Base-by-base conservation (phyloP, 2,329 filamentous ascomycete species). In the Fusarium napiforme region DNA sequence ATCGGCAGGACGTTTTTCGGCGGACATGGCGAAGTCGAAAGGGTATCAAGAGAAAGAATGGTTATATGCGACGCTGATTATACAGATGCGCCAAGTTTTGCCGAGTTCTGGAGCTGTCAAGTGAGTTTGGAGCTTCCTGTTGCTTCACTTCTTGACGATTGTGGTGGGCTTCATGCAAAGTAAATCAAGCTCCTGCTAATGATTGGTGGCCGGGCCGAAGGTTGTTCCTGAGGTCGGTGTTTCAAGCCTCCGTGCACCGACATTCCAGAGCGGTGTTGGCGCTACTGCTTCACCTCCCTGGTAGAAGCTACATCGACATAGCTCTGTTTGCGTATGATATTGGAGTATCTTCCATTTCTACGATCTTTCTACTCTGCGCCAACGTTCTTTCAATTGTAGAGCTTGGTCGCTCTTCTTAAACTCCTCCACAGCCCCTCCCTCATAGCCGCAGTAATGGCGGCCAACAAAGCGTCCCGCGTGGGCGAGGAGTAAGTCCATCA, bases 1-100 rank as follows among this genome's bases (percentile, higher is more conserved):
- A 70, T 93, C 91, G n/a, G 95, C 95, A 67, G 95, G 93, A 80
- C 96, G 91, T 85, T 99, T 98, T 84, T 97, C 95, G 72, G 93
- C 89, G 39, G 95, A 94, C 95, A 97, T 98, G 67, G n/a, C 80
- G 77, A 42, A 34, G 9, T 56, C 42, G 30, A 21, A 39, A 52
- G 46, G n/a, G 21, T 19, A 52, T 18, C 9, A 40, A 23, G 28
- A 3, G 11, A 19, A 39, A 7, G 4, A 12, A 10, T 8, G 39
- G 53, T 18, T 9, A 21, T 50, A 64, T 32, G 71, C 62, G 71
- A 78, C 60, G 34, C 58, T 18, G 19, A 23, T 55, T 67, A 55
- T 64, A 26, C 19, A 39, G 49, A 64, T 63, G 67, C 72, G 63
- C 64, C 43, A 21, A 46, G 23, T 32, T n/a, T 56, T 30, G 40